Base-by-base conservation (phyloP, 1,139 yeast genomes). In the Pichia terricola region DNA sequence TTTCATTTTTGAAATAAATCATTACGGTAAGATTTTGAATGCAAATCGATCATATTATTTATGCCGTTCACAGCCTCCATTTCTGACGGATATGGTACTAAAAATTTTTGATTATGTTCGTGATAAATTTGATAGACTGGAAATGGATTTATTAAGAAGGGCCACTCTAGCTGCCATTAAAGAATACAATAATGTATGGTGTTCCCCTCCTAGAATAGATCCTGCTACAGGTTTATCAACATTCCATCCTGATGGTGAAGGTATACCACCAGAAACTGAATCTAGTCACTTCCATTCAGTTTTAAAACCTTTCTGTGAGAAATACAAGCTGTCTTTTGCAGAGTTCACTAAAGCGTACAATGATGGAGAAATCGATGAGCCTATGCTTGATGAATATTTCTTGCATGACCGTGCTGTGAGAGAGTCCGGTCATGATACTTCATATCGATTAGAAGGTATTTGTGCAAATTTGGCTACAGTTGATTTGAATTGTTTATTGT, bases 51-150 rank as follows among this genome's bases (percentile, higher is more conserved):
- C 94, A 1, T 91, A 94, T 65, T 94, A 87, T 59, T 68, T 91
- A 46, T 83, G 94, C 47, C 75, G 98, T 54, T 86, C 96, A 0
- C 98, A 94, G 63, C 98, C 98, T 2, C 98, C 98, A n/a, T 89
- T 91, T 59, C 68, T 94, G 51, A 91, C 97, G 0, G 98, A 91
- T 62, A 85, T 91, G 95, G 80, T 94, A 0, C 59, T 84, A 45
- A 69, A 79, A 45, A 80, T 87, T 0, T 87, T 76, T 58, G 70
- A 79, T 28, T 79, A 77, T 51, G 74, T 83, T 50, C 56, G 56
- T 39, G 43, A 46, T 7, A 59, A 56, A n/a, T 40, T 28, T 5
- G 46, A 47, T 28, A 40, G 39, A 10, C 38, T 45, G 37, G 59
- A 58, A 38, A 35, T 57, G 4, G 81, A 78, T 44, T 77, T 88